Base-by-base conservation (phyloP, 176 grass and related monocot species). In the Carex littledalei region DNA sequence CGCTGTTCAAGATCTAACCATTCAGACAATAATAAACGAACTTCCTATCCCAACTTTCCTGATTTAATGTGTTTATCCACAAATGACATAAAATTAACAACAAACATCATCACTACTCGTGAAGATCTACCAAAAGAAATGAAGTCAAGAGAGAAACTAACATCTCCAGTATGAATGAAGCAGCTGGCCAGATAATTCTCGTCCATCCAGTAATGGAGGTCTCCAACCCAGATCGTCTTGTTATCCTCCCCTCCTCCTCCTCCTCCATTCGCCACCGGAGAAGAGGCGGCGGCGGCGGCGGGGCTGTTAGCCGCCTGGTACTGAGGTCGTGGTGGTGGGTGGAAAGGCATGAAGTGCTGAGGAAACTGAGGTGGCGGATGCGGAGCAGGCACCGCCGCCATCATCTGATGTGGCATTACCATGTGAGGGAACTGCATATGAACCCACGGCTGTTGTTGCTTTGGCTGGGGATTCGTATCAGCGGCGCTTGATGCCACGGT, bases 161-260 rank as follows among this genome's bases (percentile, higher is more conserved):
- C 96, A 93, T 95, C 96, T 84, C 93, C 91, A 63, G 96, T 98
- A 88, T 95, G 91, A 60, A 90, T 85, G 82, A 98, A 98, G 87
- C 95, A 98, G 80, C 78, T 93, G 57, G 92, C 93, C 80, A 98
- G 95, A 90, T 95, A 98, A 88, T 93, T 94, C 87, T 98, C 95
- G 80, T 98, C 95, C 95, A 98, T 98, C 95, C 95, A 98, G 83
- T 94, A 98, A 89, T 98, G 95, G 58, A 98, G 93, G 77, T 98
- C 95, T n/a, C 95, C 95, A 26, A 98, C 91, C 93, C 95, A 98
- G 91, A 98, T 84, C 80, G 93, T 93, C 85, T 93, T 98, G 88
- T 98, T 98, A 87, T 92, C 91, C 89, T 98, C 93, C 62, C 92
- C 92, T 2, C 89, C 91, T 29, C 29, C 91, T 29, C 26, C 29